Conservation (phyloP, 164 flowering plant species). For the Liquidambar formosana region DNA sequence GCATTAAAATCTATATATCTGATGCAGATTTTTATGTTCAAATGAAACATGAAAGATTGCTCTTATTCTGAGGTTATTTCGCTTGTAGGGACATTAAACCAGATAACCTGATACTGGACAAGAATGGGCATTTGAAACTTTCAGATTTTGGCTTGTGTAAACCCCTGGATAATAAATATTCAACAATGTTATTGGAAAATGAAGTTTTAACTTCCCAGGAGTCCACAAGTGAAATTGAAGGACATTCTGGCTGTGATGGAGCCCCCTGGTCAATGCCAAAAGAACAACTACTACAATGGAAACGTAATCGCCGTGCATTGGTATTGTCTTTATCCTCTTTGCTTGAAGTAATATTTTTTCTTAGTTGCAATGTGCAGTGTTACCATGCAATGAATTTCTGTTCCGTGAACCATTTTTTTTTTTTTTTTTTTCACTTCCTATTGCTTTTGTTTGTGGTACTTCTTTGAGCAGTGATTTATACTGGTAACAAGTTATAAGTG, state of each 20-base stretch:
- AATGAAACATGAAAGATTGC: neutral
- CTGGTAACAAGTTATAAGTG: neutral
- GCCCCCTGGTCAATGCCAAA: slow-evolving; percentile 80
- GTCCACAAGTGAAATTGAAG: slow-evolving; percentile 43
- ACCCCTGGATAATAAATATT: slow-evolving; percentile 77
- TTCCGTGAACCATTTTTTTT: neutral
- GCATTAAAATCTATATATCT: neutral
- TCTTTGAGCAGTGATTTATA: neutral
- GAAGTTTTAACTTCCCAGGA: slow-evolving; percentile 54
- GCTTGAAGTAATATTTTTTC: slow-evolving; percentile 1
- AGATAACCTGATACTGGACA: slow-evolving; percentile 87
- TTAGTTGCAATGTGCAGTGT: neutral
- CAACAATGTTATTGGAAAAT: slow-evolving; percentile 60
- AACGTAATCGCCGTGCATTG: slow-evolving; percentile 85
- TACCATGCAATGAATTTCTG: neutral
- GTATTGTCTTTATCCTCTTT: slow-evolving; percentile 31
- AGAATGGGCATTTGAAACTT: slow-evolving; percentile 91
- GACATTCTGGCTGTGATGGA: slow-evolving; percentile 31
- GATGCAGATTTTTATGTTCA: neutral
- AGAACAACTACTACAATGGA: slow-evolving; percentile 79
- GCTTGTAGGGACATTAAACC: slow-evolving; percentile 89
- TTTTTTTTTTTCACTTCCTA: neutral
- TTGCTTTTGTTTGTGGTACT: slow-evolving; percentile 1
- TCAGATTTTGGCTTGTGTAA: slow-evolving; percentile 98
- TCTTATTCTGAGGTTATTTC: slow-evolving; percentile 18